Conservation (phyloP, 345 rosid species). For the Hibiscus trionum region DNA sequence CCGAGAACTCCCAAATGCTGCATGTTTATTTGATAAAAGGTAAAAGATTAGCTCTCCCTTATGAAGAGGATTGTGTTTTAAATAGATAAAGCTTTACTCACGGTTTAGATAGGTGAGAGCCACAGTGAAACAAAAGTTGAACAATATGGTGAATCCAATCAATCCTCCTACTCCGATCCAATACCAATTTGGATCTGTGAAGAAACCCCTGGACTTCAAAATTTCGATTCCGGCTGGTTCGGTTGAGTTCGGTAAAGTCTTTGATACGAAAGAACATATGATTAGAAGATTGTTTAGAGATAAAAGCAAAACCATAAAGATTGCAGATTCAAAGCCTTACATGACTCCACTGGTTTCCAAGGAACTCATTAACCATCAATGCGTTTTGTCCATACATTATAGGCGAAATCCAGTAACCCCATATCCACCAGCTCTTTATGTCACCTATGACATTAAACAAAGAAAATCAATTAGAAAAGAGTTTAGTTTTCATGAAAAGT, state of each 20-base stretch:
- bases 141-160: conserved; percentile 41
- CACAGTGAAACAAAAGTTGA: conserved; percentile 35
- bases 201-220: conserved; percentile 35
- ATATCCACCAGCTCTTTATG: conserved; percentile 79
- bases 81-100: conserved; percentile 21
- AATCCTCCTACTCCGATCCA: conserved; percentile 61
- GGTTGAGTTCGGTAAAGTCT: conserved; percentile 16
- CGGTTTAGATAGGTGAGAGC: conserved; percentile 51
- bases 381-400: conserved; percentile 80
- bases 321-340: conserved; percentile 27
- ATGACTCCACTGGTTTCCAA: conserved; percentile 53
- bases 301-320: not conserved
- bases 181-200: conserved; percentile 43
- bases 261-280: not conserved
- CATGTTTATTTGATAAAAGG: not conserved
- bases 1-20: conserved; percentile 57
- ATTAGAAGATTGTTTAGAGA: not conserved
- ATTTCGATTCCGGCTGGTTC: conserved; percentile 37
- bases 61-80: conserved; percentile 7
- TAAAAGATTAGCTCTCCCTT: not conserved
- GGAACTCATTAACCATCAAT: conserved; percentile 53
- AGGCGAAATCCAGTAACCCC: conserved; percentile 84
- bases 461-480: not conserved
- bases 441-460: conserved; percentile 32
- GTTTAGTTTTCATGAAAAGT: not conserved